These are phyloP conservation scores for Primulina eburnea DNA, from an alignment of 257 asterid species.

Conservation along the genomic window DNA sequence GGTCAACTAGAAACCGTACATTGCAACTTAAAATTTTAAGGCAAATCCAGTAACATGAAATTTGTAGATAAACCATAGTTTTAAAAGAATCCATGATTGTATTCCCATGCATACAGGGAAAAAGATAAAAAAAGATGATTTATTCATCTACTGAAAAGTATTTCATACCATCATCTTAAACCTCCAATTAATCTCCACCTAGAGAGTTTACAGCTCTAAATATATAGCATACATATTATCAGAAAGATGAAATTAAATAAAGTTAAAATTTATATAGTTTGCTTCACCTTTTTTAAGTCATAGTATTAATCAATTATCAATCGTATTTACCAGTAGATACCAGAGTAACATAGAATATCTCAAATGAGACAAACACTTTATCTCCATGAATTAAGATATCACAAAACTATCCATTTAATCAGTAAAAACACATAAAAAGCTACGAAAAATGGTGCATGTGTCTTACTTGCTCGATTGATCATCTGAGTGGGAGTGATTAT, in stretches of 20 bases:
- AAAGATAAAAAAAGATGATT: neutral
- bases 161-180: neutral
- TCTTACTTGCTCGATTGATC: constrained; percentile 87
- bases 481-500: constrained; percentile 94
- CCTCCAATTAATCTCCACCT: neutral
- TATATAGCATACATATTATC: neutral
- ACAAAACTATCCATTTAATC: neutral
- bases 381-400: constrained; percentile 1
- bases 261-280: neutral
- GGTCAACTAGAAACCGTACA: neutral
- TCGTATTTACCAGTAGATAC: constrained; percentile 4
- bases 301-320: neutral
- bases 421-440: constrained; percentile 16
- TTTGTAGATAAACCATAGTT: neutral
- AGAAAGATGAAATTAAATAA: neutral
- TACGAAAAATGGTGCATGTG: neutral
- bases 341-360: neutral
- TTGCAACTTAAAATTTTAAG: constrained; percentile 3
- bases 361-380: constrained; percentile 4
- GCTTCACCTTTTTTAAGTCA: neutral
- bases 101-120: neutral
- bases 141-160: neutral
- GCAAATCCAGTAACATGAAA: constrained; percentile 4
- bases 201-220: neutral
- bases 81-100: neutral